A percentile compares a stretch with the other conserved stretches of the same genome.
These are phyloP conservation scores for Paraleonurus japonicus DNA, from an alignment of 257 asterid genomes.

Conservation along the genomic window DNA sequence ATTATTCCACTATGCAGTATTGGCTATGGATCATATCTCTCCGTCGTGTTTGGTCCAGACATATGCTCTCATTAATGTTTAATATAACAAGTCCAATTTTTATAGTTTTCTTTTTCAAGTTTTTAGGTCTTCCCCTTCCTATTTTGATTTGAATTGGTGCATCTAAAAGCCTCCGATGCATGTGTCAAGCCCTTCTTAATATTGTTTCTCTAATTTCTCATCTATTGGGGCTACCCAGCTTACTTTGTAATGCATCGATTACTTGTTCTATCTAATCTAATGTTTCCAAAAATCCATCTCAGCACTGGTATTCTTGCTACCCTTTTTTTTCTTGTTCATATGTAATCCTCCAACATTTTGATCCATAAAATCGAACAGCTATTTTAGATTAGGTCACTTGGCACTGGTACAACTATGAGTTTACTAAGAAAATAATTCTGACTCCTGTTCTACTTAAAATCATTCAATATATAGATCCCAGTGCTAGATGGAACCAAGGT, in stretches of 20 bases:
- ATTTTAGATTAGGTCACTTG: neutral
- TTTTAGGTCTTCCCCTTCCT: neutral
- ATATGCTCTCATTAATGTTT: neutral
- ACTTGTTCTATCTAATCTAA: neutral
- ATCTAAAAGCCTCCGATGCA: neutral
- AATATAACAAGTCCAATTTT: neutral
- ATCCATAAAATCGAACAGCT: neutral
- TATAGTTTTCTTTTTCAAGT: neutral
- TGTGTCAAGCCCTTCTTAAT: neutral
- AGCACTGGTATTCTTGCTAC: neutral
- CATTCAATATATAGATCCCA: neutral
- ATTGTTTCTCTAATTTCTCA: neutral
- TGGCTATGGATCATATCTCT: neutral
- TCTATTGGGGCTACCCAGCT: neutral
- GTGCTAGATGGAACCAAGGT: conserved; percentile 8
- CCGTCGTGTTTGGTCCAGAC: neutral
- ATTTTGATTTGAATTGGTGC: neutral
- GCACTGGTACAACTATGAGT: neutral
- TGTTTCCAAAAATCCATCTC: neutral
- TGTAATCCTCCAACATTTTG: neutral
- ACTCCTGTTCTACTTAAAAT: neutral
- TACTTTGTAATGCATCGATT: neutral
- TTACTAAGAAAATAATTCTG: neutral
- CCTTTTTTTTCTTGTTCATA: neutral
- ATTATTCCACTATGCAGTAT: neutral